Percentiles rank a stretch among this genome's conserved stretches.
phyloP scores from a whole-genome alignment of 2,329 filamentous ascomycete genomes.

The Coniochaeta hoffmannii region DNA sequence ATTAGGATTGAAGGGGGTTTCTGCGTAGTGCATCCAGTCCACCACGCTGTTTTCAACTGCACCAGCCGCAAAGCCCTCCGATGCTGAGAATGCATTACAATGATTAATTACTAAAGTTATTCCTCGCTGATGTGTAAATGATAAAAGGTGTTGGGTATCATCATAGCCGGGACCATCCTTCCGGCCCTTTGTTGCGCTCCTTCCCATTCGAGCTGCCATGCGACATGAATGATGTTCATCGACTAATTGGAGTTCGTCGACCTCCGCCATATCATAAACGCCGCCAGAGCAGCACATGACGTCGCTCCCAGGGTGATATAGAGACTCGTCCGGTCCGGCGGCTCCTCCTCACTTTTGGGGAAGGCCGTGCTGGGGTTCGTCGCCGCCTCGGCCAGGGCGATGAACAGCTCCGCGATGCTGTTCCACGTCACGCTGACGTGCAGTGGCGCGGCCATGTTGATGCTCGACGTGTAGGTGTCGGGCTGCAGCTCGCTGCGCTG shows the following conservation, averaged over 20 bases:
- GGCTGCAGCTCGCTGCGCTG: conserved; percentile 87
- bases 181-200: neutral
- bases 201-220: neutral
- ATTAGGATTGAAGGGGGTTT: neutral
- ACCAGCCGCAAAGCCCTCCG: neutral
- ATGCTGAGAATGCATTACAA: neutral
- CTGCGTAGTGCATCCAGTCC: neutral
- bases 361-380: conserved; percentile 85
- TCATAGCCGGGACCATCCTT: neutral
- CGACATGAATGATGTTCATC: too few species aligned
- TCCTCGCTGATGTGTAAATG: neutral
- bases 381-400: conserved; percentile 82
- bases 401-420: conserved; percentile 90
- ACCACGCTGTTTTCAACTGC: neutral
- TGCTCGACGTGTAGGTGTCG: conserved; percentile 76
- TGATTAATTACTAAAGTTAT: neutral
- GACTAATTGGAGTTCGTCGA: conserved; percentile 37
- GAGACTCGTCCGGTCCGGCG: conserved; percentile 73
- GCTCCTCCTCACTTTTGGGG: conserved; percentile 81
- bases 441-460: conserved; percentile 85
- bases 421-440: conserved; percentile 95
- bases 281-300: conserved; percentile 54
- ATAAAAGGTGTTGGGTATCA: neutral
- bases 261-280: conserved; percentile 57
- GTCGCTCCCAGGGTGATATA: conserved; percentile 79